Base-by-base conservation (phyloP, 139 green algal genomes). In the Axilococcus clingmanii region DNA sequence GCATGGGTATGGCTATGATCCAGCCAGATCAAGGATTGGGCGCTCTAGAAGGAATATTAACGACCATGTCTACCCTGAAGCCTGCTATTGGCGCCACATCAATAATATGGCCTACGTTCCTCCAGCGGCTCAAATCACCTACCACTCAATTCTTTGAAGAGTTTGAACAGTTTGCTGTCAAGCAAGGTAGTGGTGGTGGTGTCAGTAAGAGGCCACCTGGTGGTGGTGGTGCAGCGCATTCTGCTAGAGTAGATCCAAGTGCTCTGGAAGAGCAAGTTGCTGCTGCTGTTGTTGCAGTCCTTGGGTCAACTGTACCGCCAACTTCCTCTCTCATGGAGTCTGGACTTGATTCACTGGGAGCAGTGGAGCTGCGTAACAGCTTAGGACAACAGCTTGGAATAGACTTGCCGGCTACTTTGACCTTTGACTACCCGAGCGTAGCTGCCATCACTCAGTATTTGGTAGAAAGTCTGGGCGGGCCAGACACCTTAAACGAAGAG, bases 361-460 rank as follows among this genome's bases (percentile, higher is more conserved):
- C 81, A 0, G 73, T 93, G 4, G 86, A 95, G 76, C 68, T 95
- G 33, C 66, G 80, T 29, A 88, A 86, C 55, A 49, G 45, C 3
- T 76, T 95, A 2, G 74, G 84, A 34, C 68, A 40, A 19, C 40
- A 36, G 7, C 63, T 85, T 48, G 59, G 52, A 16, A 17, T 83
- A 12, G 59, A 78, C n/a, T 61, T 88, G 34, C 74, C 79, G 0
- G 55, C 57, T 24, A 88, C 81, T 3, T 52, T 87, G 4, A 61
- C 69, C 5, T 85, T 88, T 55, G 81, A 89, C 66, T 85, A 84
- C 53, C 81, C 81, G 17, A 74, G 55, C 2, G 23, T 37, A 9
- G 36, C 35, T 0, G 69, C 74, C 15, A 69, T 86, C 15, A 42
- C 59, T 5, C 58, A 52, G 1, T 76, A 66, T 64, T 48, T 84